phyloP scores from a whole-genome alignment of 2,329 filamentous ascomycete species.

The Fonsecaea nubica region DNA sequence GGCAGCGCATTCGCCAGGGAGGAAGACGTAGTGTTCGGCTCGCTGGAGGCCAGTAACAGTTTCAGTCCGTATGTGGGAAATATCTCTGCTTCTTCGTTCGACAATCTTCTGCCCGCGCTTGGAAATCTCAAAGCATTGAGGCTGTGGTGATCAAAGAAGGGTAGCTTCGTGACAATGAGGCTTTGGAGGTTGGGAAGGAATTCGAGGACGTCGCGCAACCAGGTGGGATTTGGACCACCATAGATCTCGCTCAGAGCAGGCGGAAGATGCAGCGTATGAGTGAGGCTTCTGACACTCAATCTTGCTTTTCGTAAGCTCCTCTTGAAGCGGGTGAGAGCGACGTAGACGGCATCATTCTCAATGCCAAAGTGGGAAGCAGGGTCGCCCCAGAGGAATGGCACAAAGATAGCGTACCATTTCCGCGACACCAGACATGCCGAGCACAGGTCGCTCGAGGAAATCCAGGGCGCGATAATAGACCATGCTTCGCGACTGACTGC shows the following conservation, averaged over 20 bases:
- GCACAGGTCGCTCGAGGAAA: constrained; percentile 63
- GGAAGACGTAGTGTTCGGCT: constrained; percentile 64
- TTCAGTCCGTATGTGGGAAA: constrained; percentile 56
- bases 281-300: constrained; percentile 60
- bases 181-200: constrained; percentile 65
- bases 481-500: constrained; percentile 63
- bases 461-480: constrained; percentile 63
- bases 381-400: constrained; percentile 66
- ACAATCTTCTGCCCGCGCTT: constrained; percentile 25
- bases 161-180: constrained; percentile 63
- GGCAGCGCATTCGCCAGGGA: constrained; percentile 60
- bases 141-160: constrained; percentile 67
- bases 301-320: constrained; percentile 62
- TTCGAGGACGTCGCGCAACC: constrained; percentile 65
- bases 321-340: constrained; percentile 66
- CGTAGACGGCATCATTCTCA: constrained; percentile 65
- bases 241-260: constrained; percentile 67
- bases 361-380: constrained; percentile 66
- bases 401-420: constrained; percentile 65
- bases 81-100: constrained; percentile 27
- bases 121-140: constrained; percentile 56
- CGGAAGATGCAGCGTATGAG: constrained; percentile 67
- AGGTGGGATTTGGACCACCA: constrained; percentile 63
- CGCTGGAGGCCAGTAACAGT: constrained; percentile 62
- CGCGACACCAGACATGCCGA: constrained; percentile 62